Conservation (phyloP, 2,329 filamentous ascomycete species). For the Diplodia sapinea region DNA sequence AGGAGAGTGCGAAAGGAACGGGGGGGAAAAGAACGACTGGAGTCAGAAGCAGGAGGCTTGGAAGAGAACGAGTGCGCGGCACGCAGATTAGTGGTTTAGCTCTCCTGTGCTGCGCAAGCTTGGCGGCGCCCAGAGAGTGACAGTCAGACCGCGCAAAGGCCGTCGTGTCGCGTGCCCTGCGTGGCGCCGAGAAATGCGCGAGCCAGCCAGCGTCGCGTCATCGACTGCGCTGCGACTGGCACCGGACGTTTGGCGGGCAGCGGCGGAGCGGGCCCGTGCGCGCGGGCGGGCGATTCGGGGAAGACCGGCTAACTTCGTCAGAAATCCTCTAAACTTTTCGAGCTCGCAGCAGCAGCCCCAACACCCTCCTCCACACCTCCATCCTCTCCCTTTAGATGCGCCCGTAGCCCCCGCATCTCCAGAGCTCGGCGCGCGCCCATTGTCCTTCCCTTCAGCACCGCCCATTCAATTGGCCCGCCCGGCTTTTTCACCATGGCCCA, state of each 20-base stretch:
- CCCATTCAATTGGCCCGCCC: conserved; percentile 28
- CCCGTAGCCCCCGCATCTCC: conserved; percentile 10
- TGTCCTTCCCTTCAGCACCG: conserved; percentile 15
- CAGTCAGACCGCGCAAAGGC: conserved; percentile 7
- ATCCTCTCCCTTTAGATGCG: conserved; percentile 41
- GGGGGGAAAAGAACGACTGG: conserved; percentile 30
- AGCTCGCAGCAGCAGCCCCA: conserved; percentile 16
- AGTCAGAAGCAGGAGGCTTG: conserved; percentile 13
- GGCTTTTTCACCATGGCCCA: conserved; percentile 41
- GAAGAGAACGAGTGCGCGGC: conserved; percentile 1
- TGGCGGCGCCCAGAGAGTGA: conserved; percentile 16
- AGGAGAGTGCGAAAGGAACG: conserved; percentile 33
- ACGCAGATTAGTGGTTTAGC: conserved; percentile 11
- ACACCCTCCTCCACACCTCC: conserved; percentile 24
- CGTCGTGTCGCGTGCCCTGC: conserved; percentile 20
- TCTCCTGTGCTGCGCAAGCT: conserved; percentile 18
- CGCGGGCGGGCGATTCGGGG: conserved; percentile 3
- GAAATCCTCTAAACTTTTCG: conserved; percentile 31
- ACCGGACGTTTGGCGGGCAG: background rate
- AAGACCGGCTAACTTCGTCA: conserved; percentile 25
- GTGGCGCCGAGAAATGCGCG: conserved; percentile 21
- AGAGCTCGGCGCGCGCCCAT: conserved; percentile 17
- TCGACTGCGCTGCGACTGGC: background rate
- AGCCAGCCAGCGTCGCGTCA: background rate
- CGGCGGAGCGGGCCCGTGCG: background rate